phyloP scores from a whole-genome alignment of 1,139 yeast genomes.

The Meyerozyma smithsonii region DNA sequence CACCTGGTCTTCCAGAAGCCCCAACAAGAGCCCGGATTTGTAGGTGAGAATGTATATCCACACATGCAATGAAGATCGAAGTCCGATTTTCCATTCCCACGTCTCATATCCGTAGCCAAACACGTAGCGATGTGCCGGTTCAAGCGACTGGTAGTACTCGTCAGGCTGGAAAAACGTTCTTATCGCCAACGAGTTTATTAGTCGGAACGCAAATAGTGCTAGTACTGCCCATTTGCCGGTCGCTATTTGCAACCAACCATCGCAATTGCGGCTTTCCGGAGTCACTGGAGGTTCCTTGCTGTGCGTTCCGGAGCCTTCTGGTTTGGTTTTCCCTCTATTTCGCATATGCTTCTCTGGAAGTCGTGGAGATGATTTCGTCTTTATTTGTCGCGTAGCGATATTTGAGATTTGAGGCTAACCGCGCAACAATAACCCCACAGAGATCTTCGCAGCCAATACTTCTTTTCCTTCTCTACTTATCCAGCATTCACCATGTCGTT shows the following conservation, averaged over 20 bases:
- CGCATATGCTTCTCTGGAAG: too few relatives aligned
- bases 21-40: constrained; percentile 13
- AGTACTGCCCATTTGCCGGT: neutral
- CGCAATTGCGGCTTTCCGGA: neutral
- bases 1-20: constrained; percentile 7
- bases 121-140: constrained; percentile 77
- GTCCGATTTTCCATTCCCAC: constrained; percentile 87
- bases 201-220: constrained; percentile 25
- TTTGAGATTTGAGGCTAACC: too few relatives aligned
- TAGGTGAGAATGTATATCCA: constrained; percentile 52
- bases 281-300: neutral
- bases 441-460: neutral
- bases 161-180: constrained; percentile 92
- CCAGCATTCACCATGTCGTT: neutral
- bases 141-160: constrained; percentile 89
- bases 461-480: neutral
- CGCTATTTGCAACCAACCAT: neutral
- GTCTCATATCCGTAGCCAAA: constrained; percentile 82
- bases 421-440: too few relatives aligned
- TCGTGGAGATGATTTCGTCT: too few relatives aligned
- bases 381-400: too few relatives aligned
- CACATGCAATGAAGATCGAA: constrained; percentile 82
- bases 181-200: constrained; percentile 59
- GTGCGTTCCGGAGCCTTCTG: neutral
- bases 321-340: neutral